Conservation (phyloP, 1,139 yeast species). For the Meyerozyma elateridarum region DNA sequence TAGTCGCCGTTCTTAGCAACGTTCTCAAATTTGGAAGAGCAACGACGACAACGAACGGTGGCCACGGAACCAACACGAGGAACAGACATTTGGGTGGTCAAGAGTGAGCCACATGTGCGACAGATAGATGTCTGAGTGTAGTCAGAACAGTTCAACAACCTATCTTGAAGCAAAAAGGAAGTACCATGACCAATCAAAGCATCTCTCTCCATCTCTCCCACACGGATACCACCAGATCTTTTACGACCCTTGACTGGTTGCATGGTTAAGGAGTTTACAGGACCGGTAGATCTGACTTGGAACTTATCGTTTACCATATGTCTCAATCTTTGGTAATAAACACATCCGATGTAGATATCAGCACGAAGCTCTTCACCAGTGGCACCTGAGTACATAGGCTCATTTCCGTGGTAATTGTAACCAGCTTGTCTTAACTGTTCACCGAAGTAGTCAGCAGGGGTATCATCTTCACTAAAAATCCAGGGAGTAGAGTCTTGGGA, state of each 20-base stretch:
- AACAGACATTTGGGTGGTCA: slow-evolving; percentile 85
- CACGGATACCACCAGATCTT: slow-evolving; percentile 99
- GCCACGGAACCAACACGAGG: slow-evolving; percentile 86
- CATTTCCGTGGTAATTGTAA: slow-evolving; percentile 96
- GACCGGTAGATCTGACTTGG: slow-evolving; percentile 99
- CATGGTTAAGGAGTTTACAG: slow-evolving; percentile 94
- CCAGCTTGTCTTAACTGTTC: slow-evolving; percentile 86
- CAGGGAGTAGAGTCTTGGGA: slow-evolving; percentile 98
- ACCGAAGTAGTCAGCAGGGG: slow-evolving; percentile 97
- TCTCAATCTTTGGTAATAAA: slow-evolving; percentile 95
- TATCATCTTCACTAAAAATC: slow-evolving; percentile 85
- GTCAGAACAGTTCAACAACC: slow-evolving; percentile 92
- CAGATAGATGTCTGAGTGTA: slow-evolving; percentile 89
- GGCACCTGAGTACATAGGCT: slow-evolving; percentile 98
- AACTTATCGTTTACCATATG: slow-evolving; percentile 99
- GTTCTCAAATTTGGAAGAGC: slow-evolving; percentile 63
- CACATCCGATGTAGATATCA: slow-evolving; percentile 94
- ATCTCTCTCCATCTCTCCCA: slow-evolving; percentile 99
- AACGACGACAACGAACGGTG: slow-evolving; percentile 81
- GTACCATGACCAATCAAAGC: slow-evolving; percentile 98
- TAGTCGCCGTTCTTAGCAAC: slow-evolving; percentile 35
- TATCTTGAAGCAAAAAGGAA: slow-evolving; percentile 91
- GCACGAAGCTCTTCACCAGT: slow-evolving; percentile 97
- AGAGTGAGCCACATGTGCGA: slow-evolving; percentile 87
- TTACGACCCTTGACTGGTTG: slow-evolving; percentile 99